These are phyloP conservation scores for Raphanus hybrid DNA, from an alignment of 441 rosid genomes.

Conservation along the genomic window DNA sequence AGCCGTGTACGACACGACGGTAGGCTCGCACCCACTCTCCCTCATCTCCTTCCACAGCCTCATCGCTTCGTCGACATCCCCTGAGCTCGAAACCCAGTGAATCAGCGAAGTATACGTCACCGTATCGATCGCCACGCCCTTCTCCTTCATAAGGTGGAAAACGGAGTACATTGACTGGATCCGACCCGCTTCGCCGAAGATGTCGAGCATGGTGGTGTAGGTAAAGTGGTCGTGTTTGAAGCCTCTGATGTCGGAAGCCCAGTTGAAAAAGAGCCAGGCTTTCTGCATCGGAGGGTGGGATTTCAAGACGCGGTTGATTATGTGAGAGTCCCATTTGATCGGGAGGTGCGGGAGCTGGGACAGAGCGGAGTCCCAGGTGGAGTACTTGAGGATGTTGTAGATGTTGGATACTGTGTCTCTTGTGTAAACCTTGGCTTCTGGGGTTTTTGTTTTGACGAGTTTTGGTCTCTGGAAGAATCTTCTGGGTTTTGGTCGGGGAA, in stretches of 20 bases:
- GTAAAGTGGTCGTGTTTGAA: constrained; percentile 91
- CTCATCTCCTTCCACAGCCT: constrained; percentile 73
- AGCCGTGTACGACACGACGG: constrained; percentile 82
- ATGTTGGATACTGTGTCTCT: constrained; percentile 58
- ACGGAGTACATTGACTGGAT: constrained; percentile 67
- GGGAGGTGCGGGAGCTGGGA: constrained; percentile 51
- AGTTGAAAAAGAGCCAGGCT: constrained; percentile 86
- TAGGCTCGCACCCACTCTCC: constrained; percentile 53
- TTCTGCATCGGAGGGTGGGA: constrained; percentile 94
- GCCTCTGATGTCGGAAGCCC: constrained; percentile 57
- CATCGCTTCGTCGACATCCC: constrained; percentile 69
- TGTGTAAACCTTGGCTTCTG: constrained; percentile 56
- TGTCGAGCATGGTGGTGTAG: constrained; percentile 89
- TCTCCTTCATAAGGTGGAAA: constrained; percentile 67
- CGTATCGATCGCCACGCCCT: constrained; percentile 64
- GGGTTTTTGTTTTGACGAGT: constrained; percentile 13
- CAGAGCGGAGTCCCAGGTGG: constrained; percentile 79
- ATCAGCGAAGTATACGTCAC: constrained; percentile 79
- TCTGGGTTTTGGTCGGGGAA: constrained; percentile 34
- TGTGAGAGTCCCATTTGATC: constrained; percentile 80
- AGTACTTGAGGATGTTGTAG: constrained; percentile 67
- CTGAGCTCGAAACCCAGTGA: constrained; percentile 77
- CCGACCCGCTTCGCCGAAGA: constrained; percentile 91
- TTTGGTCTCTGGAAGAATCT: constrained; percentile 36
- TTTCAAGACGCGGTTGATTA: constrained; percentile 78